phyloP scores from a whole-genome alignment of 73 alveolate species.

The Diophrys sp. region DNA sequence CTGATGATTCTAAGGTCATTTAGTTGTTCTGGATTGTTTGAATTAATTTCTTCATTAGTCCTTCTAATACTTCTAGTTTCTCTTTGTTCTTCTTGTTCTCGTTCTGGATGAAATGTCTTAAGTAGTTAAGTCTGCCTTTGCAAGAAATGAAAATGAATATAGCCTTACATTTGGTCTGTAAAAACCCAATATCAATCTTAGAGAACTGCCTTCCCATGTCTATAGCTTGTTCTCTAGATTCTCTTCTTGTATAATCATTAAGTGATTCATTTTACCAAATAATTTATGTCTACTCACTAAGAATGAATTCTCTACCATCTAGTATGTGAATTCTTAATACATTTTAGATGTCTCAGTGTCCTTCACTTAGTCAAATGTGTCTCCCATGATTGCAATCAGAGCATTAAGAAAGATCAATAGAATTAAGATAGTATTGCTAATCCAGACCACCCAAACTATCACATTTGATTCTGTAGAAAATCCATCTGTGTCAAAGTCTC shows the following conservation, averaged over 20 bases:
- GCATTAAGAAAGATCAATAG: conserved; percentile 30
- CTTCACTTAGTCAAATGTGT: conserved; percentile 30
- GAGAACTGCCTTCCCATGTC: no score
- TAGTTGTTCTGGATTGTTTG: no score
- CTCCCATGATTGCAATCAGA: conserved; percentile 43
- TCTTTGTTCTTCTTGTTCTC: not conserved
- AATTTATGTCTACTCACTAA: not conserved
- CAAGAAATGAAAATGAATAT: not conserved
- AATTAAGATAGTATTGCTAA: conserved; percentile 24
- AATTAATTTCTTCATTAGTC: no score
- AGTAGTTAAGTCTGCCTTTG: not conserved
- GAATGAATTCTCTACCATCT: not conserved
- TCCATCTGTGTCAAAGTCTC: conserved; percentile 40
- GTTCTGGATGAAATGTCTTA: not conserved
- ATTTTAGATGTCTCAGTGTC: not conserved
- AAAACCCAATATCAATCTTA: no score
- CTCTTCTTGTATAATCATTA: not conserved
- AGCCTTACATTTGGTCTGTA: no score
- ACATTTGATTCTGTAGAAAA: conserved; percentile 1
- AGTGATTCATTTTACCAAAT: not conserved
- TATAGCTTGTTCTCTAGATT: not conserved
- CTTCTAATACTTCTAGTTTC: no score
- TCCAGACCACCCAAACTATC: conserved; percentile 25
- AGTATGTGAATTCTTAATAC: not conserved
- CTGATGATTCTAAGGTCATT: no score